Evolutionary conservation across 1,284 basidiomycete genomes (phyloP).

Genomic region (Puccinia novopanici): DNA sequence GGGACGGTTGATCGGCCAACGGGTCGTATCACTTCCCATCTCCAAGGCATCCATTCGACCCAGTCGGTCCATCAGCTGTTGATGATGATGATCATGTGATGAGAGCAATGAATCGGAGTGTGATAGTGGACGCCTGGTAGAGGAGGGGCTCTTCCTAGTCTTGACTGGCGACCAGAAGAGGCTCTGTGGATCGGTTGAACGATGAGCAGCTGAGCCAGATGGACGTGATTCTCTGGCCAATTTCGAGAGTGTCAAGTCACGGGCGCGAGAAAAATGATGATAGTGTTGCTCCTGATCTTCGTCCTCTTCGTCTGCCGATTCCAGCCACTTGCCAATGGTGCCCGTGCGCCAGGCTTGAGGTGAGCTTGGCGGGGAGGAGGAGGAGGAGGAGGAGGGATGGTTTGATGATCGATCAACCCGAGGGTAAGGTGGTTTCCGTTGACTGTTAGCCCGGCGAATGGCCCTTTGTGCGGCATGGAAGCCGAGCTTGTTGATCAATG

Average conservation of each 20-base stretch:
- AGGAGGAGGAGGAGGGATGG: neutral
- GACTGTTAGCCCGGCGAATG: constrained; percentile 6
- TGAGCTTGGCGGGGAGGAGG: neutral
- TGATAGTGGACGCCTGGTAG: neutral
- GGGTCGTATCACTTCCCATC: neutral
- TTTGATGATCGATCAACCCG: neutral
- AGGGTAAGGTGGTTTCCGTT: neutral
- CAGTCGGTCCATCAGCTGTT: neutral
- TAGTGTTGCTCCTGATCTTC: neutral
- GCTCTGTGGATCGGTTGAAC: neutral
- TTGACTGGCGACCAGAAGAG: constrained; percentile 6
- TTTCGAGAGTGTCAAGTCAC: constrained; percentile 17
- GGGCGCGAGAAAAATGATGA: neutral
- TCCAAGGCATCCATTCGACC: neutral
- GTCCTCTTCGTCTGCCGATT: constrained; percentile 22
- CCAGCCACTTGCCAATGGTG: constrained; percentile 20
- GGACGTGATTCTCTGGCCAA: neutral
- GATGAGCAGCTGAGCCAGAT: neutral
- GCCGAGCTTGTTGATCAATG: constrained; percentile 24
- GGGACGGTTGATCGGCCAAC: neutral
- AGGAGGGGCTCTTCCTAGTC: neutral
- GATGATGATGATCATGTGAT: neutral
- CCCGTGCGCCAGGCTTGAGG: constrained; percentile 15
- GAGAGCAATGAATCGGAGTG: neutral
- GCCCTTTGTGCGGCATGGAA: constrained; percentile 22